phyloP scores from a whole-genome alignment of 2,329 filamentous ascomycete species.

The Verticillium longisporum region DNA sequence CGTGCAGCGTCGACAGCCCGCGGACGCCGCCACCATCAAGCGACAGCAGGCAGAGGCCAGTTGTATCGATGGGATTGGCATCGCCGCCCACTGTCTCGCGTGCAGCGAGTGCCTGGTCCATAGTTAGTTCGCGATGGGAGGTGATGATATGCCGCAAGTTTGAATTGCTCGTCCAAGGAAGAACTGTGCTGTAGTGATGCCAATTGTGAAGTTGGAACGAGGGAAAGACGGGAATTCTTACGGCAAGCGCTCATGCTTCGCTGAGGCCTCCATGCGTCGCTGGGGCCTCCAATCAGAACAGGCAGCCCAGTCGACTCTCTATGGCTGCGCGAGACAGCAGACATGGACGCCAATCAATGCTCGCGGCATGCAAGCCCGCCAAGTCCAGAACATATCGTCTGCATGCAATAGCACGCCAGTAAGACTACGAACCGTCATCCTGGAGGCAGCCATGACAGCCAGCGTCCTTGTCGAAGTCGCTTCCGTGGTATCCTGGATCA shows the following conservation, averaged over 20 bases:
- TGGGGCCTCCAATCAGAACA: no score
- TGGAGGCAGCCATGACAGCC: neutral
- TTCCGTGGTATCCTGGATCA: neutral
- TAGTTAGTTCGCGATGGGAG: neutral
- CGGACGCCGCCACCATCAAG: slow-evolving; percentile 20
- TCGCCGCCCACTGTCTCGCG: neutral
- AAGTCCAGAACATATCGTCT: neutral
- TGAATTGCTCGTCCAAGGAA: neutral
- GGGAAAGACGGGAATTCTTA: neutral
- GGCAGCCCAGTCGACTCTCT: neutral
- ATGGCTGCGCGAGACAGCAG: neutral
- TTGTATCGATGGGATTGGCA: neutral
- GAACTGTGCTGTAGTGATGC: neutral
- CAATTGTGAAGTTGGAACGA: neutral
- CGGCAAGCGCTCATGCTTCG: no score
- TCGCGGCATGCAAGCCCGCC: neutral
- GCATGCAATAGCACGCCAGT: neutral
- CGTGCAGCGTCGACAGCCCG: slow-evolving; percentile 19
- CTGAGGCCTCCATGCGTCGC: no score
- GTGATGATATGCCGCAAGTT: neutral
- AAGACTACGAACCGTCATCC: neutral
- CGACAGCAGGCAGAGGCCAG: neutral
- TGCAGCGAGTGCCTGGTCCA: neutral
- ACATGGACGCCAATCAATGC: neutral
- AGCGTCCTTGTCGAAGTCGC: neutral